phyloP scores from a whole-genome alignment of 2,329 filamentous ascomycete species.

The Pestalotiopsis sp. region DNA sequence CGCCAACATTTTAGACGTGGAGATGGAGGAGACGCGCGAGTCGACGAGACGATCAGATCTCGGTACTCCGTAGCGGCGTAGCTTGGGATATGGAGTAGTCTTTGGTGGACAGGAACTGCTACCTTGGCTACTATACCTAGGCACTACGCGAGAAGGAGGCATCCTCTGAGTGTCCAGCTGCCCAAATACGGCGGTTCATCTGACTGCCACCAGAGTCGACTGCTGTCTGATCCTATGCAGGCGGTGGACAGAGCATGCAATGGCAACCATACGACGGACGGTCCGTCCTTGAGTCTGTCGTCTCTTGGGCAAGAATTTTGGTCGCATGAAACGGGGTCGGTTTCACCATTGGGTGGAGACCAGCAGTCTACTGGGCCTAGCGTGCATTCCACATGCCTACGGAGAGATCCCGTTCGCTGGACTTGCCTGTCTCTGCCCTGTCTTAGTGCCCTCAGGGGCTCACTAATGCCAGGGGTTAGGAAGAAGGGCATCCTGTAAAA shows the following conservation, averaged over 20 bases:
- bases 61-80: no score
- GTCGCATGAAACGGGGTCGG: slow-evolving; percentile 7
- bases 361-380: slow-evolving; percentile 5
- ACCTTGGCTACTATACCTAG: no score
- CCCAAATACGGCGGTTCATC: neutral
- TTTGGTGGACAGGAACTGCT: neutral
- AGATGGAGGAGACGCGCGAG: neutral
- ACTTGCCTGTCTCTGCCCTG: slow-evolving; percentile 1
- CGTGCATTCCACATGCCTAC: neutral
- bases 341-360: slow-evolving; percentile 12
- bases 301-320: neutral
- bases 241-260: neutral
- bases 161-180: neutral
- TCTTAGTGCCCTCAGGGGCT: neutral
- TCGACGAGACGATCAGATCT: neutral
- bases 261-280: neutral
- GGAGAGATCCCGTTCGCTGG: slow-evolving; percentile 10
- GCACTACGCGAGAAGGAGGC: neutral
- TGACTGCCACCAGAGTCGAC: neutral
- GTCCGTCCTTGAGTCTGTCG: neutral
- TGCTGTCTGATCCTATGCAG: neutral
- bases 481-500: slow-evolving; percentile 1
- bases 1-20: neutral
- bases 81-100: neutral
- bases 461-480: slow-evolving; percentile 5